Base-by-base conservation (phyloP, 1,139 yeast species). In the Lodderomyces parapsilosis region DNA sequence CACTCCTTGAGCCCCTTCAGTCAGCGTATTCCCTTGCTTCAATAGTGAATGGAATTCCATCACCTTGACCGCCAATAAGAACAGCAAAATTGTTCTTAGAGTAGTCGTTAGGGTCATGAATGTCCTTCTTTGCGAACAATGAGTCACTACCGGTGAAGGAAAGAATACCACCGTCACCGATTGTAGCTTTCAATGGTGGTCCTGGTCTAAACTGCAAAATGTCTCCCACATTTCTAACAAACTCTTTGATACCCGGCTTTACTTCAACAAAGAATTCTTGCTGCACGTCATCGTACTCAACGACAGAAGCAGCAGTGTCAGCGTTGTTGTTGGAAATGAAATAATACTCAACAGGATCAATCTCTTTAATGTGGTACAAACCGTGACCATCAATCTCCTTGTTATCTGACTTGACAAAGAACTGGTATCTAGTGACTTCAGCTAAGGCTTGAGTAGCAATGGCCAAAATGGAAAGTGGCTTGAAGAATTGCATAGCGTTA, bases 311-410 rank as follows among this genome's bases (percentile, higher is more conserved):
- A 34, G 42, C 49, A 22, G n/a, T n/a, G n/a, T n/a, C 48, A 24
- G 11, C 38, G 8, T 15, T 25, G 27, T 13, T 13, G 10, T 20
- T 34, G 10, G 28, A 11, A 17, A 75, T 52, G 57, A 72, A 68
- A 42, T 68, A 55, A 57, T 73, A 77, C 63, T 72, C 66, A 52
- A 76, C 60, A 45, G 74, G 83, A 36, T 83, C 83, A 57, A 84
- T 83, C 59, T 74, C 80, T 54, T 77, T 83, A 38, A 51, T 48
- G 28, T 65, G 50, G 33, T 56, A 47, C 42, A 76, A 50, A 33
- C 68, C 70, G 30, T 57, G 44, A 22, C 66, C 67, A 51, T 56
- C 45, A 41, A 61, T 39, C 10, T 49, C 50, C 24, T 41, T 34
- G 43, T 55, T 49, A 37, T 59, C 53, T 15, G 74, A 61, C 41